Evolutionary conservation across 192 early-diverging fungal species (phyloP), one percentile per base, ranked within the genome.

Genomic region (Mortierella alpina): DNA sequence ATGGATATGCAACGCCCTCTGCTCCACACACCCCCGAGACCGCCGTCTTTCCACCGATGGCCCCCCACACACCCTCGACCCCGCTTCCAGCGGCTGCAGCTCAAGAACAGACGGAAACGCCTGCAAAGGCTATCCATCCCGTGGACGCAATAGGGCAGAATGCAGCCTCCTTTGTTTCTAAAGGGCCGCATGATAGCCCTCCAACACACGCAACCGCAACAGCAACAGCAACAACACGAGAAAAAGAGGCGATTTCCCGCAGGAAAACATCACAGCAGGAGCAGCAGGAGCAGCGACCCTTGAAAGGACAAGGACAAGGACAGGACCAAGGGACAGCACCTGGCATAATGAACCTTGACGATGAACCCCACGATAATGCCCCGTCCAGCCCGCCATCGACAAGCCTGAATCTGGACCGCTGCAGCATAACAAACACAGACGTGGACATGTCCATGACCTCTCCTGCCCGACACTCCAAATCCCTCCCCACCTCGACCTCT

Each of bases 371-470:
- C 13, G 55, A 58, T 18, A 66, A 59, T 66, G 22, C 46, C 10
- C 49, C 57, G 51, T 45, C 52, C 23, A 44, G 17, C 14, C 31
- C 65, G 13, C 52, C 65, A n/a, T 46, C 62, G n/a, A 42, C 54
- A 12, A 65, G 71, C 46, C 52, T 54, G 18, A 59, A 41, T 45
- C 42, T 59, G 4, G 64, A 68, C 15, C 22, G 59, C 17, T 47
- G 52, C 42, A 49, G 31, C 45, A 31, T 59, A 20, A 7, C 54
- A 44, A 52, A 57, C 40, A 48, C 20, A 5, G 67, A 63, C 17
- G 23, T 65, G 14, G 52, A 64, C 56, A 79, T 66, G 74, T 69
- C 61, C 41, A 70, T 72, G 69, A 64, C 64, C 52, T 70, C 68
- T 41, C 69, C 69, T 46, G 46, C 52, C 45, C 68, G 63, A 47